Percentiles rank a stretch among this genome's conserved stretches.
phyloP scores from a whole-genome alignment of 345 rosid species.

The Populus pruinosa region DNA sequence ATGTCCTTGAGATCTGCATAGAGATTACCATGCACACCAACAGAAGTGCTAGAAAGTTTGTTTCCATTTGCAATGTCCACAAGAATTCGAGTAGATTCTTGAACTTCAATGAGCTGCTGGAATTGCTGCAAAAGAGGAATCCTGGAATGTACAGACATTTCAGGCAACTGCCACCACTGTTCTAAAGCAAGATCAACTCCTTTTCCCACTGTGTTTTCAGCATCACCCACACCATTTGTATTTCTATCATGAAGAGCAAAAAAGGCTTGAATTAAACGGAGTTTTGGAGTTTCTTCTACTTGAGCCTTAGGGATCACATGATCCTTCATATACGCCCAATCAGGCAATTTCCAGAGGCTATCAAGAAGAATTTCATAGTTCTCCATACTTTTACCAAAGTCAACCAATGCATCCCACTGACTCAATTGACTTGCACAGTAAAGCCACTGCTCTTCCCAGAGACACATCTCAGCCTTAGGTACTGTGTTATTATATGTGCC shows the following conservation, averaged over 20 bases:
- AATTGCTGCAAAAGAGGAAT: conserved; percentile 95
- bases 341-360: conserved; percentile 91
- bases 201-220: conserved; percentile 82
- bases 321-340: conserved; percentile 92
- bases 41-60: conserved; percentile 62
- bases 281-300: conserved; percentile 98
- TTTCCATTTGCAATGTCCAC: conserved; percentile 87
- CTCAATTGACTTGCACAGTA: conserved; percentile 90
- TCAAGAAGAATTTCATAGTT: conserved; percentile 95
- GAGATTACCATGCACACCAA: conserved; percentile 68
- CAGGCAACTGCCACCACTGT: conserved; percentile 99
- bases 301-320: conserved; percentile 98
- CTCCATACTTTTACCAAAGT: conserved; percentile 88
- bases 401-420: conserved; percentile 98
- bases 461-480: conserved; percentile 99
- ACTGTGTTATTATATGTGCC: conserved; percentile 95
- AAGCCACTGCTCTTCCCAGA: conserved; percentile 99
- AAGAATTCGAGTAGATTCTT: conserved; percentile 89
- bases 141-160: conserved; percentile 93
- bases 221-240: conserved; percentile 79
- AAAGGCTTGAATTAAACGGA: conserved; percentile 83
- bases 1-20: conserved; percentile 97
- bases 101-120: conserved; percentile 96
- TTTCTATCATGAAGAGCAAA: conserved; percentile 88
- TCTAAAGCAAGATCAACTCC: conserved; percentile 96